Percentiles rank a stretch among this genome's conserved stretches.
Evolutionary conservation across 192 early-diverging fungal species (phyloP).

Genomic region (Dissophora globulifera): DNA sequence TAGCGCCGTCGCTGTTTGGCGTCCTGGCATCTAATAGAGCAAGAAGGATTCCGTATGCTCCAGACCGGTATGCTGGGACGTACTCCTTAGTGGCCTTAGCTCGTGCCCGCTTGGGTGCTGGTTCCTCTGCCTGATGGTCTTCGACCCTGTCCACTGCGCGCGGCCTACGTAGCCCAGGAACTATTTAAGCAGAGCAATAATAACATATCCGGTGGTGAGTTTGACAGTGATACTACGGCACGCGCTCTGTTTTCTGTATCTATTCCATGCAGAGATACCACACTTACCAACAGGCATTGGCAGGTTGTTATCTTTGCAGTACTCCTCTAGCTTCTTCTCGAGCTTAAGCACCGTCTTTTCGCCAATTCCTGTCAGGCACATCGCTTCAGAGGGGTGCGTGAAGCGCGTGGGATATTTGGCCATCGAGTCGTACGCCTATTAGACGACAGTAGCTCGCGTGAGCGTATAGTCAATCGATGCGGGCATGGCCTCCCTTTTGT

Average conservation of each 20-base stretch:
- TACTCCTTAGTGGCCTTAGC: conserved; percentile 58
- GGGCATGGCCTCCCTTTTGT: too few species aligned
- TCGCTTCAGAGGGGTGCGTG: conserved; percentile 67
- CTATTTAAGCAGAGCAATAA: too few species aligned
- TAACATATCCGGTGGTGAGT: too few species aligned
- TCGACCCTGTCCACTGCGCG: too few species aligned
- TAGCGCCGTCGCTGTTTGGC: conserved; percentile 30
- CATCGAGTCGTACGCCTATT: conserved; percentile 73
- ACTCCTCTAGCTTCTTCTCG: conserved; percentile 59
- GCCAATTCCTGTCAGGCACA: conserved; percentile 74
- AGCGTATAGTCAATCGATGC: too few species aligned
- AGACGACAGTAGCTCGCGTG: too few species aligned
- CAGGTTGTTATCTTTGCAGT: conserved; percentile 65
- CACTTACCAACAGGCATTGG: conserved; percentile 41
- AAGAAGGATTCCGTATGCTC: conserved; percentile 84
- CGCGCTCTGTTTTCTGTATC: too few species aligned
- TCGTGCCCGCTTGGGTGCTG: too few species aligned
- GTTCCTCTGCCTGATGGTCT: conserved; percentile 12
- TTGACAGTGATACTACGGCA: too few species aligned
- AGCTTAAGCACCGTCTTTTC: conserved; percentile 61
- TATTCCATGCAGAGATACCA: too few species aligned
- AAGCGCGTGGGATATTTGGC: conserved; percentile 67
- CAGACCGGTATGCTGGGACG: conserved; percentile 80
- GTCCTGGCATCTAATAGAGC: conserved; percentile 59
- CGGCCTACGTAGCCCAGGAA: too few species aligned